Evolutionary conservation across 2,329 filamentous ascomycete species (phyloP), one percentile per base, ranked within the genome.

Genomic region (Alternaria brassicicola): DNA sequence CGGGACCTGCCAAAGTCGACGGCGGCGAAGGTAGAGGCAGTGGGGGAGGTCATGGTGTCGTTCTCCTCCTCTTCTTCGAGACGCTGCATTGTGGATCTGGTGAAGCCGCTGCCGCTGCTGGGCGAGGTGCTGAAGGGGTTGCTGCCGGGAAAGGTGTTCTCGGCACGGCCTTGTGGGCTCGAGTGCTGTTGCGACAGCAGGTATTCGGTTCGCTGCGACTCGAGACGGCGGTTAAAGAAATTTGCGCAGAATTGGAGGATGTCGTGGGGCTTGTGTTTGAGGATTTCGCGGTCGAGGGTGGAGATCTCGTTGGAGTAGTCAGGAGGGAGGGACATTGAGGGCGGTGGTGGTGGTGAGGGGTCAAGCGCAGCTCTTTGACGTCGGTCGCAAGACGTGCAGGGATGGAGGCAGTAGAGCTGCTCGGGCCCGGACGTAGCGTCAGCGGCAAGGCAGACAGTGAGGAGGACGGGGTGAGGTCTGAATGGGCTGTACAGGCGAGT

Each of bases 41-140:
- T 92, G 61, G 92, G 91, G 52, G 91, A 93, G 65, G 87, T 87
- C 72, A 93, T 84, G 62, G 82, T 83, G 72, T 93, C 91, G 73
- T 86, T 88, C 76, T 94, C 91, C 52, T 96, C 92, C 71, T 96
- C 92, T 78, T 96, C 92, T 59, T 85, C 81, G 57, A 94, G 88
- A 61, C 91, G 86, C 62, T 84, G 84, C 78, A 86, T 85, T 68
- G 76, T 76, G 58, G 77, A 63, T 70, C 73, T 76, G 69, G 79
- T 82, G 63, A 82, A 79, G 63, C 79, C 80, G 57, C 28, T 49
- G 50, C 66, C 68, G 57, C 65, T 65, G 67, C 71, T 76, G 67
- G 76, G 75, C 46, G 74, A 71, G 41, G 74, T 75, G 68, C 89
- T 89, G 70, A 93, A 93, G 33, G 91, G 91, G 78, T 93, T 95